These are phyloP conservation scores for Zymoseptoria crescenta DNA, from an alignment of 2,329 filamentous ascomycete species.

Conservation along the genomic window DNA sequence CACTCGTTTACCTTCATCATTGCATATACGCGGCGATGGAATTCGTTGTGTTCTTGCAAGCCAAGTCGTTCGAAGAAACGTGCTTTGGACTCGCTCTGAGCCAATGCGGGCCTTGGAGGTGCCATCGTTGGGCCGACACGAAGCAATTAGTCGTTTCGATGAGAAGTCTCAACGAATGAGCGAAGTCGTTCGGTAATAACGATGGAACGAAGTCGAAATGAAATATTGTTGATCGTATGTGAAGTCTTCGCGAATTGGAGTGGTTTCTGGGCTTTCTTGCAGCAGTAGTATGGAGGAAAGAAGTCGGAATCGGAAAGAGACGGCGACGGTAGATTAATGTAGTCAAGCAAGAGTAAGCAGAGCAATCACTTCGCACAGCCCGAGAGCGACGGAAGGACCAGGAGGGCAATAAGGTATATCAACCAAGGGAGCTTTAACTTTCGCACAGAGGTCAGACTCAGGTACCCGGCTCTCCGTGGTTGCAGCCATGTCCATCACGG, in stretches of 20 bases:
- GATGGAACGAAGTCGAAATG: not conserved
- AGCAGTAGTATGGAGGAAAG: not conserved
- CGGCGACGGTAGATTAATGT: not conserved
- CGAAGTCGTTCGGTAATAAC: not conserved
- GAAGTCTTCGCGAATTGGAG: not conserved
- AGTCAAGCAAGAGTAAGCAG: not conserved
- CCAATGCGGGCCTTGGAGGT: slow-evolving; percentile 27
- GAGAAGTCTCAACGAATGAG: not conserved
- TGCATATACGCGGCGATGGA: slow-evolving; percentile 33
- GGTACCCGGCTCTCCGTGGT: not conserved
- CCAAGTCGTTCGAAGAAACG: slow-evolving; percentile 37
- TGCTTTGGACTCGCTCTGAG: slow-evolving; percentile 40
- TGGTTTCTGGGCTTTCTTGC: not conserved
- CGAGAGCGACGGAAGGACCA: not conserved
- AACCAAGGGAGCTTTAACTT: not conserved
- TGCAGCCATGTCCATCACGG: not conserved
- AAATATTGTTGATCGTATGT: not conserved
- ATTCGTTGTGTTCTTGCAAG: slow-evolving; percentile 32
- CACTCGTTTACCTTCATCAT: slow-evolving; percentile 36
- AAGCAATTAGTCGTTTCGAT: not conserved
- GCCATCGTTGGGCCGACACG: slow-evolving; percentile 14
- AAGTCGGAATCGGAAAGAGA: not conserved
- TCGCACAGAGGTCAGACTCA: not conserved
- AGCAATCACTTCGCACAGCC: not conserved
- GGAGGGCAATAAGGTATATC: not conserved